Base-by-base conservation (phyloP, 768 basidiomycete genomes). In the Piloderma croceum region DNA sequence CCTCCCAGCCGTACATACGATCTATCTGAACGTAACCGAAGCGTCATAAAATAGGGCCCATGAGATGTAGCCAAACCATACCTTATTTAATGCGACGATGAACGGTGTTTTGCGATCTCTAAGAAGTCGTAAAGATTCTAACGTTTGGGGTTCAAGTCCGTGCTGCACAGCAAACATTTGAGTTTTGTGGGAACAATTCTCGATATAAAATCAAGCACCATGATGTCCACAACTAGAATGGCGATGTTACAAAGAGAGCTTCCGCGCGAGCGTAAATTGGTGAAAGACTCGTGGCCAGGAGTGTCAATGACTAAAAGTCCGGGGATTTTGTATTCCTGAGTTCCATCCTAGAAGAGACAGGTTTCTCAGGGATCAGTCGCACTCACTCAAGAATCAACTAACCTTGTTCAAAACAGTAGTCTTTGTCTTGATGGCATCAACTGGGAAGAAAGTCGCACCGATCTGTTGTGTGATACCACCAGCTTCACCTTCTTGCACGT, bases 401-500 rank as follows among this genome's bases (percentile, higher is more conserved):
- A 82, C 90, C 63, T 76, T 84, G 66, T 97, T 94, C 68, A 98
- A 66, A n/a, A 97, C 92, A 11, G 71, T 71, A 5, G 96, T 98
- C 73, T 98, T 98, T 29, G 76, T 77, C 65, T 81, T 79, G 63
- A 99, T 96, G 6, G 94, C 93, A 5, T 90, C 87, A 23, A 86
- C 83, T 24, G 96, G 96, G 80, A 99, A 98, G 71, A 93, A 99
- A 0, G 96, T 98, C 17, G 96, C 96, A 72, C 96, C 96, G 50
- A 99, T 99, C 62, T 99, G 96, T 63, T 98, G 96, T 0, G 96
- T 99, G 62, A 99, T 99, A 68, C 96, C 96, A 50, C 96, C 96
- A 3, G 96, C 96, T 76, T 99, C 96, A 40, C 96, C 96, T 59
- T 97, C 96, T 64, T 97, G 93, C 17, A 99, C 96, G 51, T 97